Evolutionary conservation across 495 filamentous ascomycete species (phyloP).

Genomic region (Xylaria nigripes): DNA sequence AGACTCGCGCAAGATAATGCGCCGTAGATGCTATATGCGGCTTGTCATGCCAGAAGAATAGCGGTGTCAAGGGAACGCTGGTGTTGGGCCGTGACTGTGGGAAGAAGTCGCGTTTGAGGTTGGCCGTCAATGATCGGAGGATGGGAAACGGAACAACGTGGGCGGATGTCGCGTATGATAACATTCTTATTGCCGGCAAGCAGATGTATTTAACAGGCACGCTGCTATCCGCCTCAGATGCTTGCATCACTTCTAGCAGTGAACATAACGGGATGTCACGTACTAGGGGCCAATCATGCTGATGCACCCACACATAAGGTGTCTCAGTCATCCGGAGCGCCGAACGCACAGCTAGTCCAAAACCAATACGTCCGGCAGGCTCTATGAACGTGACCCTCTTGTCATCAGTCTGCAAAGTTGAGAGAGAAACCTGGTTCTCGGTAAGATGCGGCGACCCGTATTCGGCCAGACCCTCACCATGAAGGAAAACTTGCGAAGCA

Average conservation of each 20-base stretch:
- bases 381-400: constrained; percentile 34
- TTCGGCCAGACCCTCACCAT: constrained; percentile 28
- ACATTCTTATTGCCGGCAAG: constrained; percentile 35
- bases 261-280: constrained; percentile 31
- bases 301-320: constrained; percentile 43
- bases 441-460: constrained; percentile 28
- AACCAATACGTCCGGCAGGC: constrained; percentile 35
- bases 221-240: constrained; percentile 11
- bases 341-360: constrained; percentile 38
- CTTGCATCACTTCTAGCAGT: constrained; percentile 34
- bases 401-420: constrained; percentile 26
- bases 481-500: constrained; percentile 1
- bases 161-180: constrained; percentile 34
- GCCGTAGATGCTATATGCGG: constrained; percentile 36
- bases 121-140: constrained; percentile 28
- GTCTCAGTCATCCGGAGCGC: constrained; percentile 33
- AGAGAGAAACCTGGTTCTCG: constrained; percentile 29
- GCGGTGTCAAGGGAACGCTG: constrained; percentile 35
- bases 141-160: constrained; percentile 32
- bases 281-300: constrained; percentile 41
- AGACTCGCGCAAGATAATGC: constrained; percentile 37
- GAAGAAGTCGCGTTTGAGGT: constrained; percentile 30
- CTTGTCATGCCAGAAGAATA: constrained; percentile 47
- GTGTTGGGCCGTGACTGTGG: constrained; percentile 7
- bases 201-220: constrained; percentile 34